A percentile compares a stretch with the other conserved stretches of the same genome.
phyloP scores from a whole-genome alignment of 163 green algal species.

The Scenedesmus sp. region DNA sequence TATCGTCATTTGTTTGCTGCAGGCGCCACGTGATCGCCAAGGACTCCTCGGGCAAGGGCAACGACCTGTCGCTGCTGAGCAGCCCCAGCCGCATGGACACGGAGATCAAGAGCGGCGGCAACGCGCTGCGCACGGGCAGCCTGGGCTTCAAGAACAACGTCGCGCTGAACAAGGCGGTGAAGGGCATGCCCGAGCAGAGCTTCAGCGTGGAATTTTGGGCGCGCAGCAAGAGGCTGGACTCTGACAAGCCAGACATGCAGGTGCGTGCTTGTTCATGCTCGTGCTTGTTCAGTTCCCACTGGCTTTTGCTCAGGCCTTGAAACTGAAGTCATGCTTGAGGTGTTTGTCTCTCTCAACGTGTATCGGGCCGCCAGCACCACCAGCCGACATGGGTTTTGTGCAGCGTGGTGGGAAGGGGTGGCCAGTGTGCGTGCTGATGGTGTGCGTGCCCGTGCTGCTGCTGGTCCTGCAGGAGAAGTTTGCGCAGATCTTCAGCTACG shows the following conservation, averaged over 20 bases:
- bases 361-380: no score
- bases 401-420: no score
- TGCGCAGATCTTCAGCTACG: constrained; percentile 64
- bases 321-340: no score
- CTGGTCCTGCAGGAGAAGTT: constrained; percentile 40
- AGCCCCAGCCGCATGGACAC: constrained; percentile 59
- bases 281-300: not conserved
- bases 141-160: constrained; percentile 91
- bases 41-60: constrained; percentile 82
- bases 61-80: constrained; percentile 79
- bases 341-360: no score
- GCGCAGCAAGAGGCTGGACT: constrained; percentile 44
- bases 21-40: constrained; percentile 67
- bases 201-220: constrained; percentile 92
- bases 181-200: constrained; percentile 64
- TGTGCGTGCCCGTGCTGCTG: no score
- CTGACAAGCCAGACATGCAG: constrained; percentile 37
- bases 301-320: no score
- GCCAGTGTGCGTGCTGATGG: no score
- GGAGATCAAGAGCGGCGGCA: constrained; percentile 42
- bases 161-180: constrained; percentile 73
- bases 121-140: constrained; percentile 49
- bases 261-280: not conserved
- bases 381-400: not conserved
- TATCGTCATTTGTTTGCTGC: not conserved